A percentile compares a stretch with the other conserved stretches of the same genome.
These are phyloP conservation scores for Thielaviopsis populi DNA, from an alignment of 2,329 filamentous ascomycete species.

Conservation along the genomic window DNA sequence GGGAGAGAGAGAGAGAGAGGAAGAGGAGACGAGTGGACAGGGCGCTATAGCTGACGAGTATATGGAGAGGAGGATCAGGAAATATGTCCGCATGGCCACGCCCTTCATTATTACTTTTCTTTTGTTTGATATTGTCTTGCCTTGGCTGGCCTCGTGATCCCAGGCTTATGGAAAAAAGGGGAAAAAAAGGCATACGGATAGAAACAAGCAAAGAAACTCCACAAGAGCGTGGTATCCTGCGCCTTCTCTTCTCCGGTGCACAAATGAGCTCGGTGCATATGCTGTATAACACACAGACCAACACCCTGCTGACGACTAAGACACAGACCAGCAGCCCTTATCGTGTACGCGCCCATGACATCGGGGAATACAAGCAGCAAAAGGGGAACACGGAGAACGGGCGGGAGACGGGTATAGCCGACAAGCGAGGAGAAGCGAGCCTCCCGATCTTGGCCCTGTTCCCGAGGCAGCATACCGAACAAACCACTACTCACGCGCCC, in stretches of 20 bases:
- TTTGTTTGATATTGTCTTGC: background rate
- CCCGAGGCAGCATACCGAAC: background rate
- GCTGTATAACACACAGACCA: background rate
- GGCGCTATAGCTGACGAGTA: background rate
- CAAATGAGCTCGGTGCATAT: background rate
- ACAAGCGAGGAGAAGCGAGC: background rate
- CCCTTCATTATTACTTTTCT: background rate
- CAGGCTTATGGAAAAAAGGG: background rate
- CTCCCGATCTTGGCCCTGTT: background rate
- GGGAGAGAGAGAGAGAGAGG: background rate
- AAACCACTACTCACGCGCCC: background rate
- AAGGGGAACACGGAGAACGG: background rate
- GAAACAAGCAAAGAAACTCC: background rate
- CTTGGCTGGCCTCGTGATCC: background rate
- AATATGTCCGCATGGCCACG: background rate
- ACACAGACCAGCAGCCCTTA: background rate
- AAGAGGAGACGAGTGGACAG: background rate
- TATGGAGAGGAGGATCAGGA: background rate
- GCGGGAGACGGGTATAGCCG: background rate
- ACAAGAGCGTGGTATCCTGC: too few species aligned
- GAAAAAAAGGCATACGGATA: too few species aligned
- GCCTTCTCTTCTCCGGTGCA: too few species aligned
- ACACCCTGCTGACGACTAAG: background rate
- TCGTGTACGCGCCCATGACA: background rate
- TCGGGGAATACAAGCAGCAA: background rate